Evolutionary conservation across 345 rosid genomes (phyloP), one percentile per base, ranked within the genome.

Genomic region (Euphorbia pulcherrima): DNA sequence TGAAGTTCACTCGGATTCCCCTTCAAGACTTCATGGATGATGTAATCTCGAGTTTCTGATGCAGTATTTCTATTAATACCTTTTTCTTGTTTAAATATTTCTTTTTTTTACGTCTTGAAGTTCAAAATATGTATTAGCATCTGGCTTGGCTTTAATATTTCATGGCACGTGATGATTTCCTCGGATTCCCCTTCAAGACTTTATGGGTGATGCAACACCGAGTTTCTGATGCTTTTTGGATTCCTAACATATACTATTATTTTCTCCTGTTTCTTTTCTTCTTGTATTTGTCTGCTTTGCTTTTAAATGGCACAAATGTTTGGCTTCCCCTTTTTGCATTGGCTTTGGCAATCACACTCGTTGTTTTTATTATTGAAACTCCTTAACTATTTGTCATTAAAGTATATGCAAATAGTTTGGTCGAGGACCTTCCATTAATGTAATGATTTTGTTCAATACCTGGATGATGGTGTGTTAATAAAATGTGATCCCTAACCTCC

Each of bases 181-280:
- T 83, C 78, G 87, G 92, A 83, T 87, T 89, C 86, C 90, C 87
- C 88, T 87, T 84, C 86, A 75, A 79, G 83, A 72, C 84, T 57
- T 65, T 21, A 20, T 84, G 90, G 79, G 72, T 86, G 89, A 85
- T 85, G 92, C 59, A 77, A 81, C 14, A 64, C 85, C 79, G 86
- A 90, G 94, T 61, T 68, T 83, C 86, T 67, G 88, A 84, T 84
- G 83, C 83, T 59, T 44, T 0, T 41, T n/a, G n/a, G n/a, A n/a
- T n/a, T n/a, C n/a, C n/a, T n/a, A n/a, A n/a, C n/a, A n/a, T n/a
- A n/a, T n/a, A n/a, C n/a, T n/a, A n/a, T n/a, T 16, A 0, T 6
- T 29, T n/a, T 17, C 44, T 5, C 37, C 12, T 5, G 4, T 0
- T 33, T 10, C 35, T 46, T 23, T 8, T 23, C 1, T 23, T 53